Conservation (phyloP, 495 filamentous ascomycete genomes). For the Bacidia gigantensis region DNA sequence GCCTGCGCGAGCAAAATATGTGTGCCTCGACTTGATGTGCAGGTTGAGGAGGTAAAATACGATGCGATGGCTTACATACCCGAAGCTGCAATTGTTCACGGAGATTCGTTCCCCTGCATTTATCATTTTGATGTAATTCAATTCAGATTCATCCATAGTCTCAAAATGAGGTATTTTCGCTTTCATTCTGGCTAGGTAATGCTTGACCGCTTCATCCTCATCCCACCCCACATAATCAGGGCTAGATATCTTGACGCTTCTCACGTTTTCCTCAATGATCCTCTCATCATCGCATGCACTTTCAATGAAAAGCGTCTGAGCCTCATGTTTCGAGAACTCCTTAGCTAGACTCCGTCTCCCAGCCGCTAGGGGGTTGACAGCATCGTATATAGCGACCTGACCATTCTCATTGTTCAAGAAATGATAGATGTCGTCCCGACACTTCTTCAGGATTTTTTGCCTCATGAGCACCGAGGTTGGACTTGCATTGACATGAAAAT, state of each 20-base stretch:
- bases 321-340: constrained; percentile 91
- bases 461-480: constrained; percentile 75
- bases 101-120: constrained; percentile 87
- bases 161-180: constrained; percentile 91
- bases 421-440: constrained; percentile 88
- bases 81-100: constrained; percentile 91
- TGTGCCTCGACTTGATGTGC: constrained; percentile 85
- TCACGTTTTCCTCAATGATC: constrained; percentile 94
- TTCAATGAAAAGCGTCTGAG: constrained; percentile 94
- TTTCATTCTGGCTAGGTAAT: constrained; percentile 79
- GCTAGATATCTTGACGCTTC: constrained; percentile 95
- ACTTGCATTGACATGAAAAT: constrained; percentile 90
- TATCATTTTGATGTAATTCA: constrained; percentile 99
- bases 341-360: constrained; percentile 81
- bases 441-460: constrained; percentile 95
- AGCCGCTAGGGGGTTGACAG: constrained; percentile 80
- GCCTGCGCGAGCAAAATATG: constrained; percentile 81
- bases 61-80: constrained; percentile 88
- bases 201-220: constrained; percentile 76
- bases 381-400: constrained; percentile 97
- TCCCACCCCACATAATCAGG: constrained; percentile 77
- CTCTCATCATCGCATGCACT: constrained; percentile 84
- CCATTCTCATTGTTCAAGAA: constrained; percentile 96
- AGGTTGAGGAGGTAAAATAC: constrained; percentile 97
- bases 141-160: constrained; percentile 83